Percentiles rank a stretch among this genome's conserved stretches.
These are phyloP conservation scores for Candida pseudocylindracea DNA, from an alignment of 1,139 yeast genomes.

Conservation along the genomic window DNA sequence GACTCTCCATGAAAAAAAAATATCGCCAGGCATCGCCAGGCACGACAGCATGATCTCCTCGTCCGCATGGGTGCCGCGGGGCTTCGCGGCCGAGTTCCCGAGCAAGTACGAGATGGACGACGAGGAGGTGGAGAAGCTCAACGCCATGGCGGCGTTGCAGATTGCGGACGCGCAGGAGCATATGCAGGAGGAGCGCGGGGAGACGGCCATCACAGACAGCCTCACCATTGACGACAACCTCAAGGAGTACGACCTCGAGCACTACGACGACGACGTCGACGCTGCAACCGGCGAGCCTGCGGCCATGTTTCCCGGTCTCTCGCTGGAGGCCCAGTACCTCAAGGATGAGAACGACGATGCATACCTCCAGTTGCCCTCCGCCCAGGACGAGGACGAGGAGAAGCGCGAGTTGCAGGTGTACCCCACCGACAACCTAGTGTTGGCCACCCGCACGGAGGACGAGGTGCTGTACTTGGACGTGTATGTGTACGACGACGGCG, in stretches of 20 bases:
- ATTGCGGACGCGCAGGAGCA: slow-evolving; percentile 44
- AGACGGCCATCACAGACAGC: slow-evolving; percentile 5
- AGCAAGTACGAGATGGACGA: slow-evolving; percentile 75
- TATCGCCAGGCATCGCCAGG: slow-evolving; percentile 6
- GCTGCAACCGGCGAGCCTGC: slow-evolving; percentile 25
- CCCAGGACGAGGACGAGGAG: slow-evolving; percentile 44
- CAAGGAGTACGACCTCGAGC: slow-evolving; percentile 71
- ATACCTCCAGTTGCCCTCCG: slow-evolving; percentile 52
- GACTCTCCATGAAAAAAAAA: slow-evolving; percentile 2
- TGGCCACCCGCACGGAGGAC: slow-evolving; percentile 92
- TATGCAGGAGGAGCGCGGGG: too few species aligned
- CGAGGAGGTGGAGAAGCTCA: slow-evolving; percentile 80
- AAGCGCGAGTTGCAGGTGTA: slow-evolving; percentile 68
- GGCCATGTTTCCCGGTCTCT: slow-evolving; percentile 49
- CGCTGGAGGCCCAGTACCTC: slow-evolving; percentile 22
- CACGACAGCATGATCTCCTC: slow-evolving; percentile 55
- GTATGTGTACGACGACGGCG: slow-evolving; percentile 87
- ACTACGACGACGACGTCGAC: slow-evolving; percentile 38
- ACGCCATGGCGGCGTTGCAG: slow-evolving; percentile 66
- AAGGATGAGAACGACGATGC: slow-evolving; percentile 45
- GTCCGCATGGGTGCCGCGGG: slow-evolving; percentile 91
- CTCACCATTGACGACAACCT: slow-evolving; percentile 58
- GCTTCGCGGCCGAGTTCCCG: slow-evolving; percentile 86
- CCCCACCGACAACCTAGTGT: slow-evolving; percentile 74
- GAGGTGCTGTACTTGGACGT: slow-evolving; percentile 84